Base-by-base conservation (phyloP, 768 basidiomycete species). In the Naganishia vaughanmartiniae region DNA sequence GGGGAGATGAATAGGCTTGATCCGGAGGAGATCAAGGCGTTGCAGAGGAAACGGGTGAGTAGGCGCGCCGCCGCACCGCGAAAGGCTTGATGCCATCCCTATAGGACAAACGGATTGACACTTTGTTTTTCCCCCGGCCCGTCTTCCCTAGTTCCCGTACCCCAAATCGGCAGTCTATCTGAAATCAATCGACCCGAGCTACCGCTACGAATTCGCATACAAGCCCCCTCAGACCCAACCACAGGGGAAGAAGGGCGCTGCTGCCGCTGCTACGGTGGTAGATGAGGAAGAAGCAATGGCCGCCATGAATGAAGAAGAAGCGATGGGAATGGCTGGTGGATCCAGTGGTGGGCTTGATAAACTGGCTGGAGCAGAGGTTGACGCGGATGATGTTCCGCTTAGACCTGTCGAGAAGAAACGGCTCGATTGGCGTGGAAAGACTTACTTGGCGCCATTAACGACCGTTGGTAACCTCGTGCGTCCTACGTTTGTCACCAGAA, bases 391-490 rank as follows among this genome's bases (percentile, higher is more conserved):
- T 74, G 88, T 89, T 0, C 87, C 87, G 0, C 73, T 86, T 28
- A 85, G 91, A 33, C 88, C 89, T 54, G 79, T 82, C 15, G 96
- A 99, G 83, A 98, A 97, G 84, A 92, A 87, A 78, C 84, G 91
- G 65, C 78, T 98, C 54, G 82, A 91, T 75, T 98, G 94, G 92
- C 81, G 84, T 10, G 91, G 89, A 2, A 92, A 91, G 81, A 89
- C 90, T 0, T 98, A 89, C 78, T 83, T 89, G 7, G 88, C 88
- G 3, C 95, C 95, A 2, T 82, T 98, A 24, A 97, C 95, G 0
- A 98, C 95, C 0, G 93, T 94, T 46, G 95, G 95, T 17, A 98
- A 99, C 77, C 81, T 98, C 79, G 93, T 92, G 78, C 55, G 30
- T 28, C 54, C 66, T 72, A 34, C 33, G 65, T 15, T 30, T 24